Evolutionary conservation across 2,329 filamentous ascomycete species (phyloP), one percentile per base, ranked within the genome.

Genomic region (Davidsoniella neocaledoniae): DNA sequence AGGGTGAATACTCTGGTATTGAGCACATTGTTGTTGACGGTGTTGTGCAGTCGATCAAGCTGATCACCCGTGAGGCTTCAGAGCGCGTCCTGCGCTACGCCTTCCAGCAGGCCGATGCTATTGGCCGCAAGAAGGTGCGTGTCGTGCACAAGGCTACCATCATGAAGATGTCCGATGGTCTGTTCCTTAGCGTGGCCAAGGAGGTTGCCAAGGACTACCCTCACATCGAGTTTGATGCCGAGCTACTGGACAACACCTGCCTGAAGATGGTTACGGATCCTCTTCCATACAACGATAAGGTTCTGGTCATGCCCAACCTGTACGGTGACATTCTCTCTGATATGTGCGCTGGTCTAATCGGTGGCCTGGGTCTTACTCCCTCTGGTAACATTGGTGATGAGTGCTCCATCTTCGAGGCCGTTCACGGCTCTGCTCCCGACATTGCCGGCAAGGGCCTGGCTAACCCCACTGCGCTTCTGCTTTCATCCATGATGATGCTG

Each of bases 101-200:
- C 61, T 98, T 98, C 81, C 90, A 98, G 73, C 87, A 98, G 66
- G 91, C 91, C 59, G 77, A 91, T 68, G 79, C 86, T 60, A 83
- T 95, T 63, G 87, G 88, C 70, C 68, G 86, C 74, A 88, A 80
- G 66, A 95, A 95, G 83, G 90, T 96, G 62, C 86, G 88, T 63
- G 90, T 87, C 54, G 88, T 96, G 56, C 91, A 98, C 83, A 98
- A 98, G 79, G 91, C 91, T 66, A 96, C 91, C 64, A 98, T 98
- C 73, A 98, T 98, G 91, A 98, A 98, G 81, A 94, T 95, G 86
- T 90, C 83, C 64, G 91, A 98, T 67, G 91, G 91, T 71, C 85
- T 98, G 55, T 98, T 98, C 81, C 77, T 98, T 59, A 84, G 77
- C 68, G 86, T 83, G 55, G 91, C 83, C 59, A 73, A 80, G 58